phyloP scores from a whole-genome alignment of 2,329 filamentous ascomycete species.

The Arthroderma sp. region DNA sequence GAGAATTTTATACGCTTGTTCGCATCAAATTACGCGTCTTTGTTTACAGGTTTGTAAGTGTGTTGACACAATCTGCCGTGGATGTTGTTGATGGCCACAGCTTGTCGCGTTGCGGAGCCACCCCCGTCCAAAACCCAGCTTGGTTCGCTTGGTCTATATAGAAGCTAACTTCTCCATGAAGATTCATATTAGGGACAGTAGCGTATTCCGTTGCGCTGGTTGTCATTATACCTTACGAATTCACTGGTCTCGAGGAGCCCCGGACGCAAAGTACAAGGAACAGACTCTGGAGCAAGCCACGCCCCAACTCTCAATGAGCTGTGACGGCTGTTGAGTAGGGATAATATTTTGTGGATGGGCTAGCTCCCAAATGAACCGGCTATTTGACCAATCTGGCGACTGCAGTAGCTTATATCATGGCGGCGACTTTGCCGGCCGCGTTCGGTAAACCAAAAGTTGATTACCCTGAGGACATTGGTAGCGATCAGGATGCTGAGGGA shows the following conservation, averaged over 20 bases:
- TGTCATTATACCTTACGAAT: too few relatives aligned
- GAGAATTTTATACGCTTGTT: slow-evolving; percentile 11
- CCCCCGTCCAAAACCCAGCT: neutral
- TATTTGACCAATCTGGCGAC: slow-evolving; percentile 23
- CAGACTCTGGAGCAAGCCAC: too few relatives aligned
- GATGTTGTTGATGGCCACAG: neutral
- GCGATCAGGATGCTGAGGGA: slow-evolving; percentile 33
- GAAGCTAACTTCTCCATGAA: slow-evolving; percentile 1
- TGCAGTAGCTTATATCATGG: slow-evolving; percentile 26
- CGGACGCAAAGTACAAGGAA: too few relatives aligned
- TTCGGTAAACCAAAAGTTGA: slow-evolving; percentile 23
- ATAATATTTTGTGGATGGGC: too few relatives aligned
- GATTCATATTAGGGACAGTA: too few relatives aligned
- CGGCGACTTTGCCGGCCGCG: slow-evolving; percentile 28
- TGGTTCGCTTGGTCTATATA: neutral
- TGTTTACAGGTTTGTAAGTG: slow-evolving; percentile 4
- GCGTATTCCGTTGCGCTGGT: too few relatives aligned
- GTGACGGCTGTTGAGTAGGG: too few relatives aligned
- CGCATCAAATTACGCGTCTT: slow-evolving; percentile 17
- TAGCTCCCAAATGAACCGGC: neutral
- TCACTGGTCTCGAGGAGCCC: too few relatives aligned
- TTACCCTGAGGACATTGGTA: slow-evolving; percentile 23
- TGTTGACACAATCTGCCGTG: neutral
- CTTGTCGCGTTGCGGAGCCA: slow-evolving; percentile 5
- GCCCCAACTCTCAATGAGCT: too few relatives aligned